Evolutionary conservation across 2,329 filamentous ascomycete species (phyloP), one percentile per base, ranked within the genome.

Genomic region (Fusarium caatingaense): DNA sequence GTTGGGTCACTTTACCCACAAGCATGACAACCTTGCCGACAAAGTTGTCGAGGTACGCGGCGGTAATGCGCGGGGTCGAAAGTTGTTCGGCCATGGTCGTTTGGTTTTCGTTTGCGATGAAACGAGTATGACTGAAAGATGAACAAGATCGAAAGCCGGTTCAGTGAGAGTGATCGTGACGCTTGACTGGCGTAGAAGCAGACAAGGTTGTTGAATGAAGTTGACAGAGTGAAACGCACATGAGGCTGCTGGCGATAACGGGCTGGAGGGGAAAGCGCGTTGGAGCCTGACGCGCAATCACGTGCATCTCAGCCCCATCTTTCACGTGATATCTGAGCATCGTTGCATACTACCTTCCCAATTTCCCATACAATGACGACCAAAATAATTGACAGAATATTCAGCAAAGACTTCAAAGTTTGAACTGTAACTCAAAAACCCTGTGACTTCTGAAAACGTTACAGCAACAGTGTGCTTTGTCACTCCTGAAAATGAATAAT

Each of bases 1-100:
- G 85, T 75, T 96, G 91, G 6, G 88, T 87, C 48, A 98, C 94
- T 75, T 92, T 94, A 75, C 96, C 96, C 8, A 97, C 86, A 58
- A 98, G 85, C 74, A 94, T 94, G 68, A 98, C 92, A 67, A 92
- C 92, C 71, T 88, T 87, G 72, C 86, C 85, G 71, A 90, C 85
- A 82, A 94, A 97, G 76, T 86, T 86, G 78, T 93, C 89, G 61
- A 98, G 91, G 81, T 95, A 92, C 42, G 86, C 83, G 56, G 92
- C 92, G 49, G 92, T 93, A 79, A 98, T 89, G 80, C 96, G 94
- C 30, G 96, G 95, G 50, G 93, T 88, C 27, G 86, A 85, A 64
- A 84, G 90, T 74, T 90, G 83, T 77, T 94, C 80, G 16, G 80
- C 86, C 92, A 95, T 95, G 69, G 62, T 82, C 32, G 18, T 62